These are phyloP conservation scores for Acer saccharum DNA, from an alignment of 345 rosid species.

Conservation along the genomic window DNA sequence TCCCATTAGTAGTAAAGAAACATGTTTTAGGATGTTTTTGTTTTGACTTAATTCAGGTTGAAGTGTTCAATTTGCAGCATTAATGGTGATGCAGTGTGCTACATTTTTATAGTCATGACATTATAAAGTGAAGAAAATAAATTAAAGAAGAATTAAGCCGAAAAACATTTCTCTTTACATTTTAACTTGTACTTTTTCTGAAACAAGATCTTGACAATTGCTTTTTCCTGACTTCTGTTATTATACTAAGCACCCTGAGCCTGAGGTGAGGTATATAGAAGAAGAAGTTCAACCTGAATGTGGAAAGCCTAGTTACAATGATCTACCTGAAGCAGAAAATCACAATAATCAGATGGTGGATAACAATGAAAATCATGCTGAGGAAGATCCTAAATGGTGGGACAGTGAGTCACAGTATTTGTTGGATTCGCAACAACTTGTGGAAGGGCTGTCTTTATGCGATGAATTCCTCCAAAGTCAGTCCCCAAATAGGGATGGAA, in stretches of 20 bases:
- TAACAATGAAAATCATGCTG: slow-evolving; percentile 41
- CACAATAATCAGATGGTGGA: slow-evolving; percentile 31
- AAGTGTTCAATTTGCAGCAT: background rate
- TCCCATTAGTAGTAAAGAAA: background rate
- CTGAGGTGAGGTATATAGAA: slow-evolving; percentile 38
- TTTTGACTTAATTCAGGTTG: slow-evolving; percentile 8
- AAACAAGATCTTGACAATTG: slow-evolving; percentile 24
- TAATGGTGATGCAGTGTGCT: background rate
- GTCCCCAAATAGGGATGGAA: slow-evolving; percentile 63
- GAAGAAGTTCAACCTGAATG: slow-evolving; percentile 44
- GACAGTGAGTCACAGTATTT: slow-evolving; percentile 74
- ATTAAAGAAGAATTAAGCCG: background rate
- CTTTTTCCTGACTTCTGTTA: slow-evolving; percentile 2
- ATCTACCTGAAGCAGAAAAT: slow-evolving; percentile 30
- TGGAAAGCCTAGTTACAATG: slow-evolving; percentile 26
- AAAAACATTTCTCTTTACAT: background rate
- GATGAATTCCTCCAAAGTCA: slow-evolving; percentile 81
- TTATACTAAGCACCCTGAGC: slow-evolving; percentile 33
- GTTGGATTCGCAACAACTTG: slow-evolving; percentile 88
- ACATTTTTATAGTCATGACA: background rate
- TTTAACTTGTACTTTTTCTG: background rate
- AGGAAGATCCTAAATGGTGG: slow-evolving; percentile 75
- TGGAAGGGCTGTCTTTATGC: slow-evolving; percentile 83
- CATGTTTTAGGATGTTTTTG: background rate
- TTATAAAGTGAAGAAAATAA: background rate